Conservation (phyloP, 768 basidiomycete species). For the Phylloporus scabripes region DNA sequence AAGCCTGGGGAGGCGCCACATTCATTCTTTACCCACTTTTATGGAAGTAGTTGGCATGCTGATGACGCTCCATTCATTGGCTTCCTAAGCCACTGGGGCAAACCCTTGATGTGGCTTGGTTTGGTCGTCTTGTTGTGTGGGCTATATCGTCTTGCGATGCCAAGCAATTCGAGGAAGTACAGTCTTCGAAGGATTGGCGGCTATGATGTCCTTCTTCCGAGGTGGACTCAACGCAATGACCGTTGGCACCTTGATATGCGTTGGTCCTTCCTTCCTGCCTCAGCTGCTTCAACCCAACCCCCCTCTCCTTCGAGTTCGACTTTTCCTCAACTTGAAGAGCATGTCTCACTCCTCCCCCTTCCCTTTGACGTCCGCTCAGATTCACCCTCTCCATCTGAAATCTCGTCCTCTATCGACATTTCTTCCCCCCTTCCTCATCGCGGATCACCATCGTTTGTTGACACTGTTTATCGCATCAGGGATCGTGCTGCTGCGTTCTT, state of each 20-base stretch:
- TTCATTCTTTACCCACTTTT: constrained; percentile 95
- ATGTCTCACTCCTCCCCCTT: constrained; percentile 54
- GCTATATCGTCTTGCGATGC: constrained; percentile 49
- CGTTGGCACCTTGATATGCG: constrained; percentile 68
- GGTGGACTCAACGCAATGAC: constrained; percentile 63
- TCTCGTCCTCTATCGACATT: constrained; percentile 39
- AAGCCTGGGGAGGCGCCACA: constrained; percentile 75
- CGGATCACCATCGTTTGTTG: constrained; percentile 38
- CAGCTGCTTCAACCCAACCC: constrained; percentile 36
- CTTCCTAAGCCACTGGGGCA: constrained; percentile 88
- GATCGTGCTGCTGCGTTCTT: constrained; percentile 47
- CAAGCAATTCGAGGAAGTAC: constrained; percentile 55
- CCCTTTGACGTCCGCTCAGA: constrained; percentile 54
- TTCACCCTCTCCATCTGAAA: constrained; percentile 52
- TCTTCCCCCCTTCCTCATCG: constrained; percentile 38
- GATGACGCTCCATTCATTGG: constrained; percentile 97
- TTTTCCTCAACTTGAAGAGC: constrained; percentile 45
- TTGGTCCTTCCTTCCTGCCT: constrained; percentile 46
- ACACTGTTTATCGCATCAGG: constrained; percentile 51
- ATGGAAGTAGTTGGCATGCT: constrained; percentile 97
- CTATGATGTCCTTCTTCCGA: constrained; percentile 76
- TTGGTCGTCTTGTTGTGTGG: constrained; percentile 67
- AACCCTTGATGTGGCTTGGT: constrained; percentile 81
- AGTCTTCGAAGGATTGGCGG: constrained; percentile 58
- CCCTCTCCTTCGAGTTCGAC: constrained; percentile 44